Percentiles rank a stretch among this genome's conserved stretches.
phyloP scores from a whole-genome alignment of 2,329 filamentous ascomycete species.

The Monosporascus sp. region DNA sequence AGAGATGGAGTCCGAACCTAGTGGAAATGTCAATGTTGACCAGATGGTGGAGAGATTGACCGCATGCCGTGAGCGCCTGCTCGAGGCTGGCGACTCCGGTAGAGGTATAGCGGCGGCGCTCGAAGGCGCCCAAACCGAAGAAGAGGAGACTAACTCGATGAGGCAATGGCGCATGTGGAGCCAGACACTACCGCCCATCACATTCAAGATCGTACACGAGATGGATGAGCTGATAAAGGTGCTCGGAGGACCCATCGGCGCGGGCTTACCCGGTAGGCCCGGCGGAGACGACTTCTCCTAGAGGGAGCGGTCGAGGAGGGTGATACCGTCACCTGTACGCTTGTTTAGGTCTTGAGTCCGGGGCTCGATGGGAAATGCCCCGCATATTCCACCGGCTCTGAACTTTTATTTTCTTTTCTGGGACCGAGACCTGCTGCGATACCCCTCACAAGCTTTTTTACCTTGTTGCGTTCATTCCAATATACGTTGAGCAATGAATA shows the following conservation, averaged over 20 bases:
- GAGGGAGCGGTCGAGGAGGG: background rate
- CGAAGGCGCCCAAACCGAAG: constrained; percentile 45
- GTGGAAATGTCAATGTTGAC: constrained; percentile 38
- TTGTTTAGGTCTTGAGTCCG: too few relatives aligned
- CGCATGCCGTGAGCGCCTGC: constrained; percentile 59
- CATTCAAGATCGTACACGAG: constrained; percentile 80
- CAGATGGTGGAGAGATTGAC: constrained; percentile 53
- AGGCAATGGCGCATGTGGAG: constrained; percentile 55
- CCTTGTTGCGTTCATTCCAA: too few relatives aligned
- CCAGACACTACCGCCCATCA: constrained; percentile 71
- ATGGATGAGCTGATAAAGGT: constrained; percentile 64
- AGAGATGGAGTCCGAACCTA: constrained; percentile 59
- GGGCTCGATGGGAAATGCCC: too few relatives aligned
- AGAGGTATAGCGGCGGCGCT: constrained; percentile 47
- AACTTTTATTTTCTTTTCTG: too few relatives aligned
- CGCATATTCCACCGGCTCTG: too few relatives aligned
- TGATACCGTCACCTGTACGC: background rate
- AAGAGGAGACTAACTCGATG: constrained; percentile 29
- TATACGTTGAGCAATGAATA: too few relatives aligned
- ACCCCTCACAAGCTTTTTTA: too few relatives aligned
- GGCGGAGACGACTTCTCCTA: constrained; percentile 4
- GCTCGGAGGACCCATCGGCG: constrained; percentile 4
- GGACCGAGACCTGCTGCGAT: too few relatives aligned
- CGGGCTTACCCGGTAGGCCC: background rate
- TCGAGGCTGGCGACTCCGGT: constrained; percentile 58